These are phyloP conservation scores for Ganoderma meredithae DNA, from an alignment of 1,284 basidiomycete genomes.

Conservation along the genomic window DNA sequence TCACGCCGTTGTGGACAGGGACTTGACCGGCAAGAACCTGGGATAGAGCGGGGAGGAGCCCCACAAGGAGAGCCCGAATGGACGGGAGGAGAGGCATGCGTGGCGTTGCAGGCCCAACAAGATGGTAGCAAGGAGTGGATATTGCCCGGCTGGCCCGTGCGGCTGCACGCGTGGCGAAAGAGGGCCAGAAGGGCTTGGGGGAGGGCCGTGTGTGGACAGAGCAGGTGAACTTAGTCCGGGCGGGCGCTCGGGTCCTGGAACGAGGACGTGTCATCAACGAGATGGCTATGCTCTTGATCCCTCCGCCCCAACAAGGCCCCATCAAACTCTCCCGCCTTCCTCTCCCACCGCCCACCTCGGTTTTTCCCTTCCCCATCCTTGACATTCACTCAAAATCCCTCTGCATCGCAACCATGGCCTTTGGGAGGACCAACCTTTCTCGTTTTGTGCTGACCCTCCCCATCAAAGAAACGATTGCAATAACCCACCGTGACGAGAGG, in stretches of 20 bases:
- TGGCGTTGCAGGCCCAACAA: not conserved
- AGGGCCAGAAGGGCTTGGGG: not conserved
- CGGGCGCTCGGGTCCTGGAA: conserved; percentile 8
- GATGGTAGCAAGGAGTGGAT: conserved; percentile 5
- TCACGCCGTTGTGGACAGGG: conserved; percentile 51
- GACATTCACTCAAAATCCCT: not conserved
- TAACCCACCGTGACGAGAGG: not conserved
- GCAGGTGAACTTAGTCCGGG: conserved; percentile 15
- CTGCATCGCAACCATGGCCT: not conserved
- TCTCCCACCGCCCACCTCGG: not conserved
- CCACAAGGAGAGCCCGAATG: conserved; percentile 14
- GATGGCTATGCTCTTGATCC: conserved; percentile 28
- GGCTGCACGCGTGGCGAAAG: not conserved
- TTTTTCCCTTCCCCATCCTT: not conserved
- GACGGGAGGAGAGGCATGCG: conserved; percentile 15
- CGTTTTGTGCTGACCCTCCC: conserved; percentile 7
- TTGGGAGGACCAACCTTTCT: not conserved
- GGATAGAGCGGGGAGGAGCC: conserved; percentile 21
- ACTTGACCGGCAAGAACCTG: conserved; percentile 45
- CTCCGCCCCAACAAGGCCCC: conserved; percentile 13
- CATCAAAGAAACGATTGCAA: conserved; percentile 28
- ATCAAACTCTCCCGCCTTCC: conserved; percentile 15
- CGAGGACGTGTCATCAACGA: conserved; percentile 17
- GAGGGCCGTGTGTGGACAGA: conserved; percentile 8
- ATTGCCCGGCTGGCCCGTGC: not conserved